A percentile compares a stretch with the other conserved stretches of the same genome.
phyloP scores from a whole-genome alignment of 768 basidiomycete species.

The Tremella yokohamensis region DNA sequence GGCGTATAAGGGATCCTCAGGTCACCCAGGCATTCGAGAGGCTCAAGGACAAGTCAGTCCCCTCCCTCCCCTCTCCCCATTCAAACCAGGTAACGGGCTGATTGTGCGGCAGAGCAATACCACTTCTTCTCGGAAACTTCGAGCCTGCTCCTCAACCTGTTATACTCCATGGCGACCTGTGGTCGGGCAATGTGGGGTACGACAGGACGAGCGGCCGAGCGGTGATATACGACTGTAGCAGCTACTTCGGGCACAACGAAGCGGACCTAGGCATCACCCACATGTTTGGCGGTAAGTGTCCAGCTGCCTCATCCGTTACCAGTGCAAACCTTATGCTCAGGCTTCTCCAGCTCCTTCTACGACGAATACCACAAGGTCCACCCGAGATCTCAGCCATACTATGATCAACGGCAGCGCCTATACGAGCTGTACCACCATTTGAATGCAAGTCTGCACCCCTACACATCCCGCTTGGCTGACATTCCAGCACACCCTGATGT shows the following conservation, averaged over 20 bases:
- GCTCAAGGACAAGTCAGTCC: conserved; percentile 32
- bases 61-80: not conserved
- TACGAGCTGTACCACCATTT: conserved; percentile 49
- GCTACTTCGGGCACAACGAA: conserved; percentile 46
- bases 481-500: conserved; percentile 44
- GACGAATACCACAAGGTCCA: conserved; percentile 44
- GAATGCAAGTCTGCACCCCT: conserved; percentile 29
- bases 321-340: conserved; percentile 17
- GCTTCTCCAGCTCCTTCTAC: conserved; percentile 46
- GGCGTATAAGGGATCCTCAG: conserved; percentile 30
- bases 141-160: conserved; percentile 36
- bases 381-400: conserved; percentile 35
- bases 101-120: conserved; percentile 27
- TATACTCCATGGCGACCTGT: conserved; percentile 50
- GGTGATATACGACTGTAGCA: conserved; percentile 46
- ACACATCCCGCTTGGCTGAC: not conserved
- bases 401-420: conserved; percentile 34
- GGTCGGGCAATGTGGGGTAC: conserved; percentile 49
- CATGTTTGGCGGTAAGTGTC: conserved; percentile 49
- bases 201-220: conserved; percentile 23
- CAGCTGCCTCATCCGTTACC: not conserved
- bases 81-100: not conserved
- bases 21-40: conserved; percentile 30
- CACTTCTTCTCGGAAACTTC: conserved; percentile 28
- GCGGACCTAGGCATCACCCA: conserved; percentile 47